Conservation (phyloP, 768 basidiomycete genomes). For the Galerina marginata region DNA sequence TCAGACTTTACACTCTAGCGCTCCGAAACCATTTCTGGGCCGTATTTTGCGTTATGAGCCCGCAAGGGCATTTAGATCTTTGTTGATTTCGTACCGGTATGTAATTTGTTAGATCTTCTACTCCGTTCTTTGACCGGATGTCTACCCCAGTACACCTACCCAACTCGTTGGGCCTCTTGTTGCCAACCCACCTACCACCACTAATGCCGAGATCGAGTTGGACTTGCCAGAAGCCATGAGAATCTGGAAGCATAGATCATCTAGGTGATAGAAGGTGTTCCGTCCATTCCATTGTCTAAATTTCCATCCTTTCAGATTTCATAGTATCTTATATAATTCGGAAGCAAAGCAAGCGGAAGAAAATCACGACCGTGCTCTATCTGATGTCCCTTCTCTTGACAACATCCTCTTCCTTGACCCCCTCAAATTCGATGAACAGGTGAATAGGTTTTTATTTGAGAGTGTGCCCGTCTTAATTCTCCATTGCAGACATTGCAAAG, state of each 20-base stretch:
- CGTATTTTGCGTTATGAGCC: conserved; percentile 77
- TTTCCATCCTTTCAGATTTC: conserved; percentile 32
- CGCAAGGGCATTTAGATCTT: conserved; percentile 75
- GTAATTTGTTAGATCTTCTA: not conserved
- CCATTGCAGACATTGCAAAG: conserved; percentile 51
- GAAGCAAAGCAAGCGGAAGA: conserved; percentile 55
- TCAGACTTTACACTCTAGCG: conserved; percentile 56
- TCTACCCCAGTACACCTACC: conserved; percentile 39
- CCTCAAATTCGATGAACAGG: conserved; percentile 64
- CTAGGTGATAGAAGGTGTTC: conserved; percentile 46
- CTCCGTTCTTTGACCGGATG: not conserved
- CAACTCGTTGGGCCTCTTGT: conserved; percentile 35
- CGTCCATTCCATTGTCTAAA: not conserved
- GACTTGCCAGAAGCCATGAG: conserved; percentile 67
- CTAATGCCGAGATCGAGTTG: conserved; percentile 42
- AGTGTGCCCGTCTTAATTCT: not conserved
- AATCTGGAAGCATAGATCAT: conserved; percentile 55
- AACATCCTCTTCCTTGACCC: conserved; percentile 57
- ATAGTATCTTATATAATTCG: conserved; percentile 57
- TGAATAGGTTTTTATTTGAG: conserved; percentile 25
- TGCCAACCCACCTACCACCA: conserved; percentile 19
- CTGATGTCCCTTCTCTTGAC: conserved; percentile 23
- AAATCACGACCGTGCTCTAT: conserved; percentile 26
- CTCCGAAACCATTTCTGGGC: conserved; percentile 72
- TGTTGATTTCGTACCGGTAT: conserved; percentile 73